phyloP scores from a whole-genome alignment of 179 eudicot species.

The Beta corolliflora region DNA sequence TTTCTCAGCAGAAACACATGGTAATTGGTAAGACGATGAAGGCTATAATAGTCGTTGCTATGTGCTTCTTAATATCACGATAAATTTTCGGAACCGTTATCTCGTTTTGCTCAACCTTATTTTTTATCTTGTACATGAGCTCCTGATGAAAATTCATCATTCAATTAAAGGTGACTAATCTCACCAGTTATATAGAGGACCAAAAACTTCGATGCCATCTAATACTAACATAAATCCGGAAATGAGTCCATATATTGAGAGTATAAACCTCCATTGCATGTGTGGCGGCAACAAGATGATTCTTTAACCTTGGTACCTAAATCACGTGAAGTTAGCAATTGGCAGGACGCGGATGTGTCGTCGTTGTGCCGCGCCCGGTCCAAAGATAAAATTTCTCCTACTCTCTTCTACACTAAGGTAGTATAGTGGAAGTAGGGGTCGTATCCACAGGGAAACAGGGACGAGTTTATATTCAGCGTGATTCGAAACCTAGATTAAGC shows the following conservation, averaged over 20 bases:
- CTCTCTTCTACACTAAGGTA: no score
- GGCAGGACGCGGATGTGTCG: no score
- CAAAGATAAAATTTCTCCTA: no score
- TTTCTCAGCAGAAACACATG: no score
- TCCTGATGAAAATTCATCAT: constrained; percentile 43
- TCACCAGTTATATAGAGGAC: background rate
- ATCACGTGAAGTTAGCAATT: constrained; percentile 82
- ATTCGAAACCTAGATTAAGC: no score
- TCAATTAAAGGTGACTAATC: no score
- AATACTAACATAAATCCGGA: background rate
- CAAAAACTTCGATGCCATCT: background rate
- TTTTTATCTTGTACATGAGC: constrained; percentile 91
- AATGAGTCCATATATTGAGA: background rate
- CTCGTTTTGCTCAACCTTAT: constrained; percentile 96
- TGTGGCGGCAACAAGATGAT: no score
- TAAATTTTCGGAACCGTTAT: constrained; percentile 96
- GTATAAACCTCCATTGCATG: no score
- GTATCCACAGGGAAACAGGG: no score
- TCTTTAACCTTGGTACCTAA: constrained; percentile 94
- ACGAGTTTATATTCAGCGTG: no score
- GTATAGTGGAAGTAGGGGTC: no score
- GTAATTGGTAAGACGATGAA: constrained; percentile 83
- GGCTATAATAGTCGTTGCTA: constrained; percentile 96
- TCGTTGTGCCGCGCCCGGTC: no score
- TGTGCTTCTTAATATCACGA: constrained; percentile 96